phyloP scores from a whole-genome alignment of 768 basidiomycete species.

The Daedaleopsis nitida region DNA sequence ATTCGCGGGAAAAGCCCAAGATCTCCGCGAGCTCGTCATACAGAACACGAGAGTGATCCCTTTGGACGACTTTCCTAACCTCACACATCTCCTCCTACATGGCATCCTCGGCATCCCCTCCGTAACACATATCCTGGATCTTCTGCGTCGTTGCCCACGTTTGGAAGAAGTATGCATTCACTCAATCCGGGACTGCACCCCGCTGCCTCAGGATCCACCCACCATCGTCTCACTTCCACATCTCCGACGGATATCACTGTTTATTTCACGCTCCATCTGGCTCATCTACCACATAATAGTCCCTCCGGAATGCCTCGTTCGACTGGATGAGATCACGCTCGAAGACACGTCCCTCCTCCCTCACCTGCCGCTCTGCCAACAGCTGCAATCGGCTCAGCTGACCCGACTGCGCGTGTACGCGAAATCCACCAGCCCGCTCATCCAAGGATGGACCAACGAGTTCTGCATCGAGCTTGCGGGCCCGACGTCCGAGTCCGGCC shows the following conservation, averaged over 20 bases:
- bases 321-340: background rate
- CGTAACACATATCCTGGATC: background rate
- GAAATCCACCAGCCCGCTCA: background rate
- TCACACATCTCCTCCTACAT: background rate
- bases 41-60: background rate
- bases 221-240: background rate
- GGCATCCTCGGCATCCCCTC: background rate
- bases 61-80: background rate
- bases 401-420: background rate
- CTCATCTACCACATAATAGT: background rate
- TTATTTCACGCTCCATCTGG: background rate
- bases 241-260: background rate
- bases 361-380: background rate
- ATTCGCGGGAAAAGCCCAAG: background rate
- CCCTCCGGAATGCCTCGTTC: background rate
- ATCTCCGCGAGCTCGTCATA: background rate
- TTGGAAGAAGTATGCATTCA: background rate
- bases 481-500: background rate
- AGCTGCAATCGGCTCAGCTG: background rate
- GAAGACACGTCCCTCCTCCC: background rate
- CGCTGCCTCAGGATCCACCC: background rate
- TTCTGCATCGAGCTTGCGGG: background rate
- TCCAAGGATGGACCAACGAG: background rate
- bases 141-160: background rate
- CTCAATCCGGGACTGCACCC: background rate